phyloP scores from a whole-genome alignment of 371 early-diverging fungal species.

The Gilbertella persicaria region DNA sequence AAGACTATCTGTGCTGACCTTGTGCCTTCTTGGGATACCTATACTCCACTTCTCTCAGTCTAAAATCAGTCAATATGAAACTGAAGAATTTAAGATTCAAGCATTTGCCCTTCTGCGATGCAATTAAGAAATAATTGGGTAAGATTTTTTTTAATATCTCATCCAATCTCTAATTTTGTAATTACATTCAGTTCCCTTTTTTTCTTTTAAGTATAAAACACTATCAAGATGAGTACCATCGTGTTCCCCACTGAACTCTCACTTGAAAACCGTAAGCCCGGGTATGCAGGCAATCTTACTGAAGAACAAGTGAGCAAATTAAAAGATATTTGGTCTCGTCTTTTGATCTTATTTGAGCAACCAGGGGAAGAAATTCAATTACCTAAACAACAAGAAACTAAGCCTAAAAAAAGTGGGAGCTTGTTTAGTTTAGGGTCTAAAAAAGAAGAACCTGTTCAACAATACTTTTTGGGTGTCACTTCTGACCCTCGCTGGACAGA shows the following conservation, averaged over 20 bases:
- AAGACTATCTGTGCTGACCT: too few species aligned
- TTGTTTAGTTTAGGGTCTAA: slow-evolving; percentile 31
- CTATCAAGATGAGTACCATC: slow-evolving; percentile 1
- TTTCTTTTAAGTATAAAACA: slow-evolving; percentile 1
- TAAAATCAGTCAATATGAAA: too few species aligned
- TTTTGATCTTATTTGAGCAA: slow-evolving; percentile 52
- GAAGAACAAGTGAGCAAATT: slow-evolving; percentile 6
- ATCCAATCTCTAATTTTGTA: not conserved
- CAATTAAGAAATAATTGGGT: too few species aligned
- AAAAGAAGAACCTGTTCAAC: slow-evolving; percentile 32
- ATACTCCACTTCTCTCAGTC: too few species aligned
- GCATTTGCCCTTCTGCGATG: too few species aligned
- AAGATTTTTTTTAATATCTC: too few species aligned
- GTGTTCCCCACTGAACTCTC: slow-evolving; percentile 8
- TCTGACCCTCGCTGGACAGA: slow-evolving; percentile 42
- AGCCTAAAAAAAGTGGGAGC: slow-evolving; percentile 14
- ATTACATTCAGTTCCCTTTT: not conserved
- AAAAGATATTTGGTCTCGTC: slow-evolving; percentile 40
- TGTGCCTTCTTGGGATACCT: too few species aligned
- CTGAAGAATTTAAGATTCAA: too few species aligned
- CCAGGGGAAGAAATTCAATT: slow-evolving; percentile 25
- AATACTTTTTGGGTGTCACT: slow-evolving; percentile 51
- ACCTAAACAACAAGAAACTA: slow-evolving; percentile 22
- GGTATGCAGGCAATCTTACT: slow-evolving; percentile 33
- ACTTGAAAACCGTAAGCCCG: slow-evolving; percentile 20